Conservation (phyloP, 805 yeast genomes). For the Zygoascus ofunaensis region DNA sequence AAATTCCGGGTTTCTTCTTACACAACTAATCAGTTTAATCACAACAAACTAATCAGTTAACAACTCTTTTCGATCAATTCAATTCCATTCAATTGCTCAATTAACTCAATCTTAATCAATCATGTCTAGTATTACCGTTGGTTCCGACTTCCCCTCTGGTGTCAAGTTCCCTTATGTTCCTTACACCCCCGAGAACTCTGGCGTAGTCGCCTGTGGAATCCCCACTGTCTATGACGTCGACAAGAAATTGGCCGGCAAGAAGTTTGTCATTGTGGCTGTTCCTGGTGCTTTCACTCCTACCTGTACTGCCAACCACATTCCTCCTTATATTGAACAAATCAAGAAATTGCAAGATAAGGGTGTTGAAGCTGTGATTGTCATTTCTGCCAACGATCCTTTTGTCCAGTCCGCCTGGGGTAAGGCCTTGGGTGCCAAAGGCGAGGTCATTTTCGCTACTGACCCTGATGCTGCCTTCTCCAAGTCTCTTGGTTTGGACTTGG, state of each 20-base stretch:
- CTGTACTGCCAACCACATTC: conserved; percentile 63
- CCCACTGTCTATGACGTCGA: conserved; percentile 30
- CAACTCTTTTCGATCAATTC: no score
- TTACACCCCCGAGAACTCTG: conserved; percentile 21
- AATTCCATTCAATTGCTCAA: no score
- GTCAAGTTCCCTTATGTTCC: conserved; percentile 23
- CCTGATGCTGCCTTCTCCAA: conserved; percentile 51
- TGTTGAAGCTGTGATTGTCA: conserved; percentile 52
- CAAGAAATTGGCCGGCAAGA: conserved; percentile 36
- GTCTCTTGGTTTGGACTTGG: conserved; percentile 49
- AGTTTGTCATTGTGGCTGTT: conserved; percentile 61
- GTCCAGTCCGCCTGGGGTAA: conserved; percentile 64
- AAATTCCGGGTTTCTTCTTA: no score
- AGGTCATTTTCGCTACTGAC: conserved; percentile 54
- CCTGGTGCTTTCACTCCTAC: conserved; percentile 89
- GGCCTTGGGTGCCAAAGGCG: conserved; percentile 32
- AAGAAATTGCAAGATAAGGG: conserved; percentile 47
- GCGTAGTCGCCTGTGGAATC: conserved; percentile 31
- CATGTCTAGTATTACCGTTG: not conserved
- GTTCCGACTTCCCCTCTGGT: conserved; percentile 8
- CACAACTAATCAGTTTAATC: no score
- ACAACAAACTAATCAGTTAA: no score
- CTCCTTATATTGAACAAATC: conserved; percentile 48
- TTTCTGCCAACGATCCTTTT: conserved; percentile 64
- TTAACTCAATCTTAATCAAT: no score